Evolutionary conservation across 352 stramenopile species (phyloP).

Genomic region (Blastocystis sp.): DNA sequence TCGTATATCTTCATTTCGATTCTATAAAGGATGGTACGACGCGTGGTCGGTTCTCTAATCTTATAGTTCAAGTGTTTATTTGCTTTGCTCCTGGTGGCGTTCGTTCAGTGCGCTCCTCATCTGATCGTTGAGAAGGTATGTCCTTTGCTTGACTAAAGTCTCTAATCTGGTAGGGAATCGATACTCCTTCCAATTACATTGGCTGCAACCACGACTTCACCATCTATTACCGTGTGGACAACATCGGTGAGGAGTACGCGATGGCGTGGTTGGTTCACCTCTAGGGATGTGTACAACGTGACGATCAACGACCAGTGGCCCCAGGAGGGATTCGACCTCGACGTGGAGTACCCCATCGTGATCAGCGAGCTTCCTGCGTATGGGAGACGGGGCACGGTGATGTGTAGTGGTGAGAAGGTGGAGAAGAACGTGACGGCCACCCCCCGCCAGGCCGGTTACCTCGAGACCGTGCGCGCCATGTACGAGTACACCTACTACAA

Average conservation of each 20-base stretch:
- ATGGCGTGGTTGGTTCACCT: not conserved
- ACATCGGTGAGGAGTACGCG: slow-evolving; percentile 17
- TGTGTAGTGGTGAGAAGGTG: slow-evolving; percentile 18
- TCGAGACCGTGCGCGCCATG: slow-evolving; percentile 37
- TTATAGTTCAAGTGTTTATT: not conserved
- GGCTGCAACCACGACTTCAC: slow-evolving; percentile 5
- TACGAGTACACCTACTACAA: slow-evolving; percentile 31
- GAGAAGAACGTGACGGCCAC: slow-evolving; percentile 46
- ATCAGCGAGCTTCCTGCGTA: slow-evolving; percentile 32
- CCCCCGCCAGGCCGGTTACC: slow-evolving; percentile 33
- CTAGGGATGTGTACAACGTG: slow-evolving; percentile 43
- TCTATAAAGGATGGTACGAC: too few species aligned
- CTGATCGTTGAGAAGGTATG: slow-evolving; percentile 40
- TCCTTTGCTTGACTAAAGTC: not conserved
- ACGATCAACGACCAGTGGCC: slow-evolving; percentile 64
- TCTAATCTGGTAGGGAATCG: slow-evolving; percentile 21
- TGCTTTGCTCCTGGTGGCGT: not conserved
- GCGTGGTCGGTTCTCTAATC: not conserved
- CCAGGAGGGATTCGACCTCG: slow-evolving; percentile 23
- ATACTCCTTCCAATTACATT: slow-evolving; percentile 62
- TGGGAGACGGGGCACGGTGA: not conserved
- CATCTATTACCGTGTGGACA: slow-evolving; percentile 8
- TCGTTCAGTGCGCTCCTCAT: slow-evolving; percentile 28
- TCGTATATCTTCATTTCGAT: too few species aligned
- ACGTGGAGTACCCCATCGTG: not conserved